Evolutionary conservation across 2,329 filamentous ascomycete species (phyloP).

Genomic region (Chalaropsis thielavioides): DNA sequence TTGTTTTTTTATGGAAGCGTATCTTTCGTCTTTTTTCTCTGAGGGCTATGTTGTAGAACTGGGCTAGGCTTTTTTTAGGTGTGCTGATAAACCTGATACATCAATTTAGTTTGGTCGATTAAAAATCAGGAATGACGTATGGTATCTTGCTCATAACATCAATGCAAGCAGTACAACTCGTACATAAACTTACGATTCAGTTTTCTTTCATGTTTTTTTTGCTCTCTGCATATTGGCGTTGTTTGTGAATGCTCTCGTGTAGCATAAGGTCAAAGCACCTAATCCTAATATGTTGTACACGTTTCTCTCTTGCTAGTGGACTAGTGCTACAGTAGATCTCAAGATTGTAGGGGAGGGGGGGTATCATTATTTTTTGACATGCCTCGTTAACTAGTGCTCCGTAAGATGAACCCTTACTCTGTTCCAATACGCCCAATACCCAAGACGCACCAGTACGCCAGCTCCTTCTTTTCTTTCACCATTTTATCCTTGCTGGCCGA

Average conservation of each 20-base stretch:
- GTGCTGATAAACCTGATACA: slow-evolving; percentile 8
- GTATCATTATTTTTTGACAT: slow-evolving; percentile 10
- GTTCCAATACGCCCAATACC: slow-evolving; percentile 66
- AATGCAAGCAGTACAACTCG: slow-evolving; percentile 18
- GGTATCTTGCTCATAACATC: slow-evolving; percentile 17
- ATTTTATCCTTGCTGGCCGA: slow-evolving; percentile 43
- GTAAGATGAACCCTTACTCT: slow-evolving; percentile 7
- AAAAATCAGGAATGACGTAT: slow-evolving; percentile 14
- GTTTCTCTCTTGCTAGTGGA: neutral
- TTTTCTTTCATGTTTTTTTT: neutral
- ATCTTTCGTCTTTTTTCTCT: slow-evolving; percentile 7
- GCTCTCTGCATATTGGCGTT: too few species aligned
- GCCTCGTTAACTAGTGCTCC: neutral
- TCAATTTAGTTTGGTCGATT: slow-evolving; percentile 3
- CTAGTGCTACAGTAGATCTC: neutral
- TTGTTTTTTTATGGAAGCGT: slow-evolving; percentile 11
- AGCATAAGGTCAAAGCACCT: neutral
- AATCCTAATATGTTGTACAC: neutral
- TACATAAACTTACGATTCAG: slow-evolving; percentile 4
- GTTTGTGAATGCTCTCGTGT: too few species aligned
- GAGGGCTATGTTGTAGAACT: slow-evolving; percentile 9
- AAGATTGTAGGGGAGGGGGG: neutral
- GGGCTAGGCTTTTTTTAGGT: slow-evolving; percentile 3
- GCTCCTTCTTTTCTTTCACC: slow-evolving; percentile 63
- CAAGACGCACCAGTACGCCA: slow-evolving; percentile 92